These are phyloP conservation scores for Coemansia guatemalensis DNA, from an alignment of 192 early-diverging fungal species.

Conservation along the genomic window DNA sequence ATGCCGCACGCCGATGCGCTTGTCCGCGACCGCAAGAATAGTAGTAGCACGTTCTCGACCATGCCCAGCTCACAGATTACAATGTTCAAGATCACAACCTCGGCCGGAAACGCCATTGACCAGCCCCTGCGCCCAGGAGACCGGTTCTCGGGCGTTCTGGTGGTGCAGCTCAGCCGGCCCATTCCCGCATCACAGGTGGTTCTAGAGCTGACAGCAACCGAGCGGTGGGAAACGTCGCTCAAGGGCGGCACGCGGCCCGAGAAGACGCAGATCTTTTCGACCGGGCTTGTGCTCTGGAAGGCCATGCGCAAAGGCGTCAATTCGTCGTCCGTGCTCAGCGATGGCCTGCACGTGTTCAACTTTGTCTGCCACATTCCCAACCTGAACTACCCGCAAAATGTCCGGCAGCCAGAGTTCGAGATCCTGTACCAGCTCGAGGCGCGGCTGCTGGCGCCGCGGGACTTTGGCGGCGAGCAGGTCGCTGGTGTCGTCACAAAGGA, in stretches of 20 bases:
- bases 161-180: slow-evolving; percentile 38
- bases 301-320: slow-evolving; percentile 37
- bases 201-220: slow-evolving; percentile 27
- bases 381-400: slow-evolving; percentile 50
- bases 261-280: slow-evolving; percentile 20
- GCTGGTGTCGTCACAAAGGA: slow-evolving; percentile 31
- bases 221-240: slow-evolving; percentile 24
- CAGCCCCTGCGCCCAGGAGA: slow-evolving; percentile 46
- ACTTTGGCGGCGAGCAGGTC: slow-evolving; percentile 23
- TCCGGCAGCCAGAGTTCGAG: slow-evolving; percentile 29
- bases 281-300: slow-evolving; percentile 37
- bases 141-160: slow-evolving; percentile 46
- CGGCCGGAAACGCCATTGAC: slow-evolving; percentile 43
- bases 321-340: slow-evolving; percentile 48
- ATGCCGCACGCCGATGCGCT: background rate
- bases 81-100: slow-evolving; percentile 46
- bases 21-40: slow-evolving; percentile 24
- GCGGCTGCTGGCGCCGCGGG: slow-evolving; percentile 28
- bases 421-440: slow-evolving; percentile 30
- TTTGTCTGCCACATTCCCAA: slow-evolving; percentile 48
- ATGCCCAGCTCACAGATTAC: slow-evolving; percentile 30
- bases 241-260: slow-evolving; percentile 14
- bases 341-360: slow-evolving; percentile 51
- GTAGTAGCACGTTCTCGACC: slow-evolving; percentile 6
- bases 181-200: slow-evolving; percentile 45